These are phyloP conservation scores for Tulasnella sp. DNA, from an alignment of 768 basidiomycete genomes.

Conservation along the genomic window DNA sequence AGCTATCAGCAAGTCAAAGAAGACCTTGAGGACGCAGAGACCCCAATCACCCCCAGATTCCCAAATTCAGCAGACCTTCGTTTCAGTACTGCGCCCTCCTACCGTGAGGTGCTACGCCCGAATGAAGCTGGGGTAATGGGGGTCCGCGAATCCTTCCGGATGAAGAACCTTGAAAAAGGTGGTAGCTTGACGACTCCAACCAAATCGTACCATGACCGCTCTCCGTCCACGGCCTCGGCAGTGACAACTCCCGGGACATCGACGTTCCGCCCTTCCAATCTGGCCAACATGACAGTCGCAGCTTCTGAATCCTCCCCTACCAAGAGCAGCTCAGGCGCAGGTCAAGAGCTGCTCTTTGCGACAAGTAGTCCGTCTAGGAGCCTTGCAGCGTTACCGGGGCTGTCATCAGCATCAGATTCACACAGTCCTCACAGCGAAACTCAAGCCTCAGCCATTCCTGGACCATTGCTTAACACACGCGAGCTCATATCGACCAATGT, in stretches of 20 bases:
- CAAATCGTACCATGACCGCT: neutral
- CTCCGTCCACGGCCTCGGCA: neutral
- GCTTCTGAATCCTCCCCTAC: too few species aligned
- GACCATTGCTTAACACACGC: too few species aligned
- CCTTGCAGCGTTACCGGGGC: too few species aligned
- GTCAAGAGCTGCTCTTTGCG: too few species aligned
- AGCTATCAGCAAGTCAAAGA: conserved; percentile 11
- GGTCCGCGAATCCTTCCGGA: neutral
- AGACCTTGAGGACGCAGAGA: neutral
- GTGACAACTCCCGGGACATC: neutral
- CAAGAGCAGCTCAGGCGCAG: too few species aligned
- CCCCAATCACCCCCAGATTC: conserved; percentile 4
- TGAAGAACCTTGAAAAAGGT: neutral
- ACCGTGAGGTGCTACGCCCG: neutral
- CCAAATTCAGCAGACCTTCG: neutral
- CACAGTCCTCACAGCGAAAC: too few species aligned
- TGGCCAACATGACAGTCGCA: neutral
- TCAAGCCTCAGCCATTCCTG: too few species aligned
- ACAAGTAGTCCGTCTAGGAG: too few species aligned
- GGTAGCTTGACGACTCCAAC: neutral
- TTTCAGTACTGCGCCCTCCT: neutral
- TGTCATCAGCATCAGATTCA: too few species aligned
- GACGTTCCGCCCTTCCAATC: neutral
- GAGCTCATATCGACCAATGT: too few species aligned
- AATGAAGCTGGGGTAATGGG: neutral